Evolutionary conservation across 108 stramenopile species (phyloP).

Genomic region (Aureococcus anophagefferens): DNA sequence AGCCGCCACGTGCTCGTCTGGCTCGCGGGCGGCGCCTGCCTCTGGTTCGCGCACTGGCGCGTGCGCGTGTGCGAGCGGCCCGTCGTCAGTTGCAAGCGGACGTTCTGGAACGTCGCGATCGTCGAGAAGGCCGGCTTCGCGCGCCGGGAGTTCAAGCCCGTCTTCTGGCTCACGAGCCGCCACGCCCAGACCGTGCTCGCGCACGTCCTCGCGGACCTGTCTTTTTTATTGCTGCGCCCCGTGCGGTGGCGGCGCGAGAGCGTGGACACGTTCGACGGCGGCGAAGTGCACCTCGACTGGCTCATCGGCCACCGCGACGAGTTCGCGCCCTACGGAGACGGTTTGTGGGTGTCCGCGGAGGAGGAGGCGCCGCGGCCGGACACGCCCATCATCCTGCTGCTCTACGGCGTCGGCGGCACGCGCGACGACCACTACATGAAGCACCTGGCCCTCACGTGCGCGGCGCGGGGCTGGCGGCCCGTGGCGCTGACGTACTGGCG

Average conservation of each 20-base stretch:
- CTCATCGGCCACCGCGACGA: neutral
- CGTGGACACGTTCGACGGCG: conserved; percentile 4
- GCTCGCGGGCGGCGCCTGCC: neutral
- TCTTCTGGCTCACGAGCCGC: conserved; percentile 6
- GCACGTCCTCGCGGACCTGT: conserved; percentile 1
- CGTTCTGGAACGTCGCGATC: conserved; percentile 1
- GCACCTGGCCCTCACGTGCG: neutral
- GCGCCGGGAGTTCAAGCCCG: neutral
- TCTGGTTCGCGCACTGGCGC: neutral
- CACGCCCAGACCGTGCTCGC: conserved; percentile 5
- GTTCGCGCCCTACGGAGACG: neutral
- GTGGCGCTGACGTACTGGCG: conserved; percentile 11
- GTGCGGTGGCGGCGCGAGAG: neutral
- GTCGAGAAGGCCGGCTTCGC: neutral
- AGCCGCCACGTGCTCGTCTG: too few relatives aligned
- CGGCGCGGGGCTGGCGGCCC: neutral
- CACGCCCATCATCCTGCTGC: conserved; percentile 8
- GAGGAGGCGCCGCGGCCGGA: neutral
- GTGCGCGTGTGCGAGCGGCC: neutral
- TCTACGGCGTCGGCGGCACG: conserved; percentile 16
- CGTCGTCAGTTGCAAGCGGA: neutral
- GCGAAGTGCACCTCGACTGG: conserved; percentile 2
- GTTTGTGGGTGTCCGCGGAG: neutral
- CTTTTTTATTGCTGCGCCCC: neutral
- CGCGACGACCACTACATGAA: conserved; percentile 17